These are phyloP conservation scores for Dactylonectria estremocensis DNA, from an alignment of 2,329 filamentous ascomycete genomes.

Conservation along the genomic window DNA sequence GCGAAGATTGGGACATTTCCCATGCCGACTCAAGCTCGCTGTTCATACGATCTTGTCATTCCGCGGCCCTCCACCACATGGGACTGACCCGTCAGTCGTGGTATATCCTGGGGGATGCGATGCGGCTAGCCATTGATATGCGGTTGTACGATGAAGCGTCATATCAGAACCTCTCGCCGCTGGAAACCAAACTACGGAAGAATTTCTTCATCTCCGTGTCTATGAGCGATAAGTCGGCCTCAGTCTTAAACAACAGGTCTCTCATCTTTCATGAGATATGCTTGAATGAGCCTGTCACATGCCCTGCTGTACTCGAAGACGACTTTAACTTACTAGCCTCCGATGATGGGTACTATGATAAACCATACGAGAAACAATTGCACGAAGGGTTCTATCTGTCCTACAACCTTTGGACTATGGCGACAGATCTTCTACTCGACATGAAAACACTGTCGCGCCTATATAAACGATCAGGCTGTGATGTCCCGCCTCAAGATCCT, in stretches of 20 bases:
- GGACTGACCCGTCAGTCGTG: slow-evolving; percentile 23
- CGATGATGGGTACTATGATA: background rate
- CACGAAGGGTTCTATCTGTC: slow-evolving; percentile 23
- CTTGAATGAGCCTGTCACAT: background rate
- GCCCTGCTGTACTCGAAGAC: background rate
- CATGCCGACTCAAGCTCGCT: slow-evolving; percentile 26
- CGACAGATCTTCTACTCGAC: slow-evolving; percentile 22
- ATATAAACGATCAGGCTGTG: background rate
- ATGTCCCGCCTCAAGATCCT: slow-evolving; percentile 2
- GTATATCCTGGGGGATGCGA: slow-evolving; percentile 20
- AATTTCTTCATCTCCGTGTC: slow-evolving; percentile 16
- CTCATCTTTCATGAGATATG: slow-evolving; percentile 27
- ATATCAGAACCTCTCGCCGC: slow-evolving; percentile 16
- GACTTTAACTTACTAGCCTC: background rate
- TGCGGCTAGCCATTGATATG: slow-evolving; percentile 29
- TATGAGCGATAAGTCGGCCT: slow-evolving; percentile 30
- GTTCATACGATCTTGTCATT: slow-evolving; percentile 20
- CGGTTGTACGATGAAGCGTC: slow-evolving; percentile 20
- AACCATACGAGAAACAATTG: slow-evolving; percentile 21
- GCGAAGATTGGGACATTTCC: slow-evolving; percentile 26
- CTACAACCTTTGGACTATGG: slow-evolving; percentile 21
- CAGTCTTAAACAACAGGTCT: slow-evolving; percentile 26
- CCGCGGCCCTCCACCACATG: slow-evolving; percentile 21
- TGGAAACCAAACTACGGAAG: slow-evolving; percentile 25
- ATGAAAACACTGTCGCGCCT: slow-evolving; percentile 21